Percentiles rank a stretch among this genome's conserved stretches.
These are phyloP conservation scores for Cladosporium velox DNA, from an alignment of 2,329 filamentous ascomycete genomes.

Conservation along the genomic window DNA sequence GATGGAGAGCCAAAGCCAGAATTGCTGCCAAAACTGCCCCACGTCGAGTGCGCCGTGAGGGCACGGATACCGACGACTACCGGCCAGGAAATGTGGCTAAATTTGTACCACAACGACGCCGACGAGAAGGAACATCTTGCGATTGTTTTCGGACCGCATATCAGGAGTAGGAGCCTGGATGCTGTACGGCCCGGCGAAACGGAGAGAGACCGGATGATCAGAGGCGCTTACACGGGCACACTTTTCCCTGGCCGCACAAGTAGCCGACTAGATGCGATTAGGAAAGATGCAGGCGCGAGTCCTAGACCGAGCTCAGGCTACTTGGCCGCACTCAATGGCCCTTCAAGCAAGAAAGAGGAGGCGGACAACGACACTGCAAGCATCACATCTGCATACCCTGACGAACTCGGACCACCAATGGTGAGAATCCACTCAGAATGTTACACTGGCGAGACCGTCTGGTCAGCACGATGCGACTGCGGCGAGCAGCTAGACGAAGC, in stretches of 20 bases:
- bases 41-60: slow-evolving; percentile 91
- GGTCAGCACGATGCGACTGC: slow-evolving; percentile 96
- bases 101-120: slow-evolving; percentile 88
- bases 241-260: slow-evolving; percentile 82
- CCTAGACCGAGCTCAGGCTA: slow-evolving; percentile 26
- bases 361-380: slow-evolving; percentile 29
- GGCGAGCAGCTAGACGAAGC: slow-evolving; percentile 97
- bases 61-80: slow-evolving; percentile 91
- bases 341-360: slow-evolving; percentile 24
- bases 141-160: slow-evolving; percentile 90
- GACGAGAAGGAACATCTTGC: slow-evolving; percentile 96
- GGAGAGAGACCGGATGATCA: slow-evolving; percentile 87
- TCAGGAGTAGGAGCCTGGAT: slow-evolving; percentile 72
- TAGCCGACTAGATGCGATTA: slow-evolving; percentile 63
- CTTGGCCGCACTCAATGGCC: slow-evolving; percentile 27
- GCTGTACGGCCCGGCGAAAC: slow-evolving; percentile 73
- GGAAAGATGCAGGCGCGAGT: slow-evolving; percentile 42
- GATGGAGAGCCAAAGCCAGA: slow-evolving; percentile 54
- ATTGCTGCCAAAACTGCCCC: slow-evolving; percentile 72
- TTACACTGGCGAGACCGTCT: slow-evolving; percentile 97
- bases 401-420: slow-evolving; percentile 60
- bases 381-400: slow-evolving; percentile 30
- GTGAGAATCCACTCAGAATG: slow-evolving; percentile 97
- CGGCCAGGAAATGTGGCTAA: slow-evolving; percentile 94
- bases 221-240: slow-evolving; percentile 87